Evolutionary conservation across 2,329 filamentous ascomycete genomes (phyloP).

Genomic region (Pyrenochaeta sp.): DNA sequence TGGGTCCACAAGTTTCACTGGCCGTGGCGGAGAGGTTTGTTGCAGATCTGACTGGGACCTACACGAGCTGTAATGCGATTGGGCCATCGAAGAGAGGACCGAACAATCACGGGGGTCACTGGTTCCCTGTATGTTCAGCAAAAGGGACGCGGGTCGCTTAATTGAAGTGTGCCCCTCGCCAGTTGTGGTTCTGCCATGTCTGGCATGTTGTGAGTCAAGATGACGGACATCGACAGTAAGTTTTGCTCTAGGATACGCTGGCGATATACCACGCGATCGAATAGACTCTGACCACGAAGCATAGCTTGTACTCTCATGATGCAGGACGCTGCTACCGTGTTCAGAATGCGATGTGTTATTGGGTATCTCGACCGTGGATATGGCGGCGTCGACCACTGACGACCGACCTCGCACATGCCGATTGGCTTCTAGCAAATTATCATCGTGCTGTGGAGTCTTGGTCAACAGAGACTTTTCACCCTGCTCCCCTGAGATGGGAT

Average conservation of each 20-base stretch:
- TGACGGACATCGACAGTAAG: slow-evolving; percentile 4
- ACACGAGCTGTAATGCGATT: slow-evolving; percentile 20
- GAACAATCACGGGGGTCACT: slow-evolving; percentile 18
- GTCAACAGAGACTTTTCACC: slow-evolving; percentile 30
- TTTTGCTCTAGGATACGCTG: slow-evolving; percentile 6
- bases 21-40: slow-evolving; percentile 27
- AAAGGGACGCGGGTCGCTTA: slow-evolving; percentile 13
- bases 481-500: slow-evolving; percentile 34
- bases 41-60: slow-evolving; percentile 36
- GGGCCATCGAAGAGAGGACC: slow-evolving; percentile 26
- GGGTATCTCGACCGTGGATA: slow-evolving; percentile 43
- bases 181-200: slow-evolving; percentile 1
- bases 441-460: not conserved
- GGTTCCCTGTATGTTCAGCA: slow-evolving; percentile 9
- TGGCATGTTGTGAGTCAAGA: slow-evolving; percentile 7
- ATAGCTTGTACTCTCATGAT: slow-evolving; percentile 43
- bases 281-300: slow-evolving; percentile 56
- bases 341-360: slow-evolving; percentile 47
- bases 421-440: slow-evolving; percentile 5
- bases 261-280: slow-evolving; percentile 24
- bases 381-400: slow-evolving; percentile 21
- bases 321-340: slow-evolving; percentile 46
- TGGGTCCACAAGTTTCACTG: slow-evolving; percentile 21
- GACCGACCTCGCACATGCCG: slow-evolving; percentile 17
- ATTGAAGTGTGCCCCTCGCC: slow-evolving; percentile 7